Evolutionary conservation across 495 filamentous ascomycete species (phyloP).

Genomic region (Polyplosphaeria fusca): DNA sequence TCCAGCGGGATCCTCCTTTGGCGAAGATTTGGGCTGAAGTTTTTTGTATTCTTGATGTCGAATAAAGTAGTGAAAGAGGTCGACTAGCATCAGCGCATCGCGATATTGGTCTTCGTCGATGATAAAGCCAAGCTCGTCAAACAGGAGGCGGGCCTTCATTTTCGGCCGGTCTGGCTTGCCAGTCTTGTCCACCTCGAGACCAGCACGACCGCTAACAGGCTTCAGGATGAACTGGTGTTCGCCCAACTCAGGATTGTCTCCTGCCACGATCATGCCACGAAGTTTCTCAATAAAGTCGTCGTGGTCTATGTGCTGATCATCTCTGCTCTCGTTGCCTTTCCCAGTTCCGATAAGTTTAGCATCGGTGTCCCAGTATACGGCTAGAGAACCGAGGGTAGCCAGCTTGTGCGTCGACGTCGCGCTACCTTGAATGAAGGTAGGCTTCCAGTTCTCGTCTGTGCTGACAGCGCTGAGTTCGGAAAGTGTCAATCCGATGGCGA

Average conservation of each 20-base stretch:
- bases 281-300: conserved; percentile 73
- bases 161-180: conserved; percentile 75
- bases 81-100: conserved; percentile 94
- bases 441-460: conserved; percentile 88
- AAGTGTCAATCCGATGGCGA: conserved; percentile 84
- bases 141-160: conserved; percentile 84
- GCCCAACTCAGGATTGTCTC: conserved; percentile 49
- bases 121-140: conserved; percentile 93
- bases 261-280: conserved; percentile 68
- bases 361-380: conserved; percentile 98
- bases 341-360: conserved; percentile 75
- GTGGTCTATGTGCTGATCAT: conserved; percentile 64
- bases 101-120: conserved; percentile 96
- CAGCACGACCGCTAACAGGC: conserved; percentile 87
- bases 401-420: conserved; percentile 83
- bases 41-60: conserved; percentile 97
- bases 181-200: conserved; percentile 89
- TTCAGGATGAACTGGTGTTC: conserved; percentile 91
- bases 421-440: conserved; percentile 87
- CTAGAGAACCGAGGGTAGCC: conserved; percentile 78
- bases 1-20: conserved; percentile 85
- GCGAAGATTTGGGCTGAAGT: conserved; percentile 77
- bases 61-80: conserved; percentile 97
- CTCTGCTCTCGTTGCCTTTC: conserved; percentile 54
- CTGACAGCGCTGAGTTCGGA: conserved; percentile 95